phyloP scores from a whole-genome alignment of 768 basidiomycete species.

The Russula emetica region DNA sequence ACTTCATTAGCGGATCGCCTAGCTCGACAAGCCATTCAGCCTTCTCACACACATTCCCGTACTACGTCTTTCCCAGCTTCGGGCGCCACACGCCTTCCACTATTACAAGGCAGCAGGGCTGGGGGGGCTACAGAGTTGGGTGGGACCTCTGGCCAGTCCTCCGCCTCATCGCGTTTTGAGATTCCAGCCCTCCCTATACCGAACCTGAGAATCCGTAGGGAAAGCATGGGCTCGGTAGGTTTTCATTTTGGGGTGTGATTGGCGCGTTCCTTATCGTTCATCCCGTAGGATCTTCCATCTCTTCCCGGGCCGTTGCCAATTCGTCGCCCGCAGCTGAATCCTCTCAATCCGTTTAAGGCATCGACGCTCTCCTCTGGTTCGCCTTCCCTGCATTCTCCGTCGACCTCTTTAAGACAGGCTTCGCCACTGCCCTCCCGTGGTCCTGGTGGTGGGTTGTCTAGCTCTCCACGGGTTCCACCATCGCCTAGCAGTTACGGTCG shows the following conservation, averaged over 20 bases:
- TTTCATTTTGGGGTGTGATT: slow-evolving; percentile 18
- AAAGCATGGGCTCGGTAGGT: slow-evolving; percentile 43
- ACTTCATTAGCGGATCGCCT: slow-evolving; percentile 44
- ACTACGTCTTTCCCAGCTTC: slow-evolving; percentile 37
- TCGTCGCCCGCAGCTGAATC: slow-evolving; percentile 41
- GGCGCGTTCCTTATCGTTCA: neutral
- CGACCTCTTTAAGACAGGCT: slow-evolving; percentile 45
- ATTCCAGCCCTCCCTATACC: slow-evolving; percentile 24
- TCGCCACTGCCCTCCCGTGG: slow-evolving; percentile 41
- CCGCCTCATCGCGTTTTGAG: slow-evolving; percentile 37
- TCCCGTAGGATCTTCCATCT: slow-evolving; percentile 37
- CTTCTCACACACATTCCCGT: slow-evolving; percentile 35
- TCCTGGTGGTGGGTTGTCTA: slow-evolving; percentile 32
- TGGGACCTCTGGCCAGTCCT: slow-evolving; percentile 40
- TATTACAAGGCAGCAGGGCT: slow-evolving; percentile 34
- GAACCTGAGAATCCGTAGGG: slow-evolving; percentile 44
- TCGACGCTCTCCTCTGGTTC: slow-evolving; percentile 46
- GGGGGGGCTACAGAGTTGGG: slow-evolving; percentile 14
- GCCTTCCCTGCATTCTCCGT: slow-evolving; percentile 47
- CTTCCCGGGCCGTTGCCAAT: slow-evolving; percentile 42
- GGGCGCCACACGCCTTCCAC: slow-evolving; percentile 36
- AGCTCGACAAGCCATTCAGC: slow-evolving; percentile 32
- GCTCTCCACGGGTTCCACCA: slow-evolving; percentile 41
- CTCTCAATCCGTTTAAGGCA: slow-evolving; percentile 48
- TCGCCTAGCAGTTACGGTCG: slow-evolving; percentile 38